phyloP scores from a whole-genome alignment of 768 basidiomycete genomes.

The Termitomyces sp. region DNA sequence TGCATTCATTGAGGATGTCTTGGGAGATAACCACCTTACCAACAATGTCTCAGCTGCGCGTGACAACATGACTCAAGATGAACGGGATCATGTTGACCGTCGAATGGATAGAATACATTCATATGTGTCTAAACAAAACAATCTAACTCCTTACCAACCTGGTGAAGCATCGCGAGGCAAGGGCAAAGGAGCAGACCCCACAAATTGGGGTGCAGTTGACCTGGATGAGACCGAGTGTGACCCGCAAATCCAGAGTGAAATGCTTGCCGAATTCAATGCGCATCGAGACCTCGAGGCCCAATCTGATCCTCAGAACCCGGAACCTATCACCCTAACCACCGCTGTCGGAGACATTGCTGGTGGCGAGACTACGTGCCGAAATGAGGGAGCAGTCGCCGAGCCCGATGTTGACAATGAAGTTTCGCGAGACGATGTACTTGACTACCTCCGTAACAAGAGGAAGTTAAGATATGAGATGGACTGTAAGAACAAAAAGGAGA shows the following conservation, averaged over 20 bases:
- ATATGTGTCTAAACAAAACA: too few species aligned
- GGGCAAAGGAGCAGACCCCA: too few species aligned
- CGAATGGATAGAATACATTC: too few species aligned
- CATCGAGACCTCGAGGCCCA: neutral
- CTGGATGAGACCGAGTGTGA: neutral
- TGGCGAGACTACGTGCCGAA: too few species aligned
- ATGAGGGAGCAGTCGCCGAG: neutral
- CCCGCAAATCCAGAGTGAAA: neutral
- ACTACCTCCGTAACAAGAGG: neutral
- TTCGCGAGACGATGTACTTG: neutral
- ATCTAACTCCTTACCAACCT: too few species aligned
- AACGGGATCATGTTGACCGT: too few species aligned
- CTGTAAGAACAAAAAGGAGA: neutral
- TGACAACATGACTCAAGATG: too few species aligned
- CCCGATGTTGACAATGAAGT: neutral
- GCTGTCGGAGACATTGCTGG: neutral
- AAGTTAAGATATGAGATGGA: neutral
- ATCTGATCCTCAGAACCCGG: too few species aligned
- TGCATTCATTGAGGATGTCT: too few species aligned
- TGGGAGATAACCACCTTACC: too few species aligned
- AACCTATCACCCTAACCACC: neutral
- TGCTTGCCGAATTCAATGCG: neutral
- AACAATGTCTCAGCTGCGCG: too few species aligned
- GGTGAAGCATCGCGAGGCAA: too few species aligned
- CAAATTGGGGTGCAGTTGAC: neutral